These are phyloP conservation scores for Kalaharituber pfeilii DNA, from an alignment of 2,329 filamentous ascomycete genomes.

Conservation along the genomic window DNA sequence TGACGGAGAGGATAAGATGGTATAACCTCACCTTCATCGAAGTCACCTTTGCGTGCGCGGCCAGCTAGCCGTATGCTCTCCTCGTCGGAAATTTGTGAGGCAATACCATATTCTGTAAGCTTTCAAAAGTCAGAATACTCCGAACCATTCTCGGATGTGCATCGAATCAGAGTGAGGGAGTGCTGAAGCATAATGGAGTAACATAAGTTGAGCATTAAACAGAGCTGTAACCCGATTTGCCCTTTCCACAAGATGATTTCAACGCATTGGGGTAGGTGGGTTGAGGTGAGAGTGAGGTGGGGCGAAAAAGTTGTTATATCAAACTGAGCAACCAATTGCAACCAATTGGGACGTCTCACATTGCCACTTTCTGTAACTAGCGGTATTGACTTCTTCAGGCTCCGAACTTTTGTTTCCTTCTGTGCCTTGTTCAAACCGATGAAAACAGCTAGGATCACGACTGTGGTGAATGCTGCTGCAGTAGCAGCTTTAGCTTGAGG, in stretches of 20 bases:
- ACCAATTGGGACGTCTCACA: conserved; percentile 11
- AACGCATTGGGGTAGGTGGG: neutral
- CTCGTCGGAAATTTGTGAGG: conserved; percentile 8
- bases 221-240: too few species aligned
- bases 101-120: conserved; percentile 17
- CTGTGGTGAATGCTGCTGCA: conserved; percentile 50
- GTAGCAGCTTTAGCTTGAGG: conserved; percentile 46
- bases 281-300: neutral
- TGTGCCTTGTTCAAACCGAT: conserved; percentile 45
- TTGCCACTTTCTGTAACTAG: conserved; percentile 23
- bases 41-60: conserved; percentile 12
- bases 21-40: conserved; percentile 13
- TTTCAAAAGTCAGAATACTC: conserved; percentile 11
- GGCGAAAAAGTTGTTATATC: too few species aligned
- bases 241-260: too few species aligned
- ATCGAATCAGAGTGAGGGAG: neutral
- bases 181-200: too few species aligned
- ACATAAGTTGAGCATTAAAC: too few species aligned
- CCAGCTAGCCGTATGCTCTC: conserved; percentile 11
- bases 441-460: conserved; percentile 42
- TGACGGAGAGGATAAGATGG: neutral
- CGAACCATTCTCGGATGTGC: neutral
- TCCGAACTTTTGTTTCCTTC: conserved; percentile 36
- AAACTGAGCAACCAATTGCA: neutral
- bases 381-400: conserved; percentile 45